A percentile compares a stretch with the other conserved stretches of the same genome.
phyloP scores from a whole-genome alignment of 805 yeast genomes.

The Blastobotrys americana region DNA sequence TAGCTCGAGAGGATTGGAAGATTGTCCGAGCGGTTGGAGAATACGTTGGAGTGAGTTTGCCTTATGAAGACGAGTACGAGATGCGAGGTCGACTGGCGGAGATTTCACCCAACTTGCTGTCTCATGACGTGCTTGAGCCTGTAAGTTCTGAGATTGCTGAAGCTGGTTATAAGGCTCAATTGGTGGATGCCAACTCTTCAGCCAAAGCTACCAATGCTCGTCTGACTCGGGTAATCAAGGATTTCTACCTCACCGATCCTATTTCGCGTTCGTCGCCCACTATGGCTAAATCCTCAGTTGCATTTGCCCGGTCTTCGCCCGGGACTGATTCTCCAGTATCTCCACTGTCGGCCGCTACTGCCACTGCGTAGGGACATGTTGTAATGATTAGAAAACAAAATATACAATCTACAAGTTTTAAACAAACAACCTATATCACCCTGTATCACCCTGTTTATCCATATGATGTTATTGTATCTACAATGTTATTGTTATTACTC shows the following conservation, averaged over 20 bases:
- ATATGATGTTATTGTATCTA: no score
- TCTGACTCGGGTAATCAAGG: conserved; percentile 64
- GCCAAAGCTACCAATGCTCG: conserved; percentile 41
- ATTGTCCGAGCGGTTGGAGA: conserved; percentile 77
- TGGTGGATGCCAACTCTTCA: conserved; percentile 30
- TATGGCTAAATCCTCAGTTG: conserved; percentile 78
- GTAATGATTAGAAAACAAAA: conserved; percentile 1
- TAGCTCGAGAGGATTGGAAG: conserved; percentile 89
- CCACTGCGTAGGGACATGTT: neutral
- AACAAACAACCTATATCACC: no score
- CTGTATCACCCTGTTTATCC: no score
- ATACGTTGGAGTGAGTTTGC: conserved; percentile 60
- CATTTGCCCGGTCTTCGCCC: conserved; percentile 20
- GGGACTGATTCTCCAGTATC: no score
- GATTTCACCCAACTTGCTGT: conserved; percentile 71
- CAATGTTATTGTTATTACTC: no score
- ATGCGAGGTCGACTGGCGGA: conserved; percentile 64
- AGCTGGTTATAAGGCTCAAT: conserved; percentile 45
- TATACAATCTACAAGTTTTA: neutral
- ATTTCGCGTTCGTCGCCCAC: conserved; percentile 83
- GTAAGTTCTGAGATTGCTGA: conserved; percentile 50
- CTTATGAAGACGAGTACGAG: conserved; percentile 65
- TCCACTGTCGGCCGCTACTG: neutral
- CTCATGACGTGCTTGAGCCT: conserved; percentile 70
- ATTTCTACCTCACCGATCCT: conserved; percentile 84